Evolutionary conservation across 2,329 filamentous ascomycete species (phyloP), one percentile per base, ranked within the genome.

Genomic region (Pseudogymnoascus sp.): DNA sequence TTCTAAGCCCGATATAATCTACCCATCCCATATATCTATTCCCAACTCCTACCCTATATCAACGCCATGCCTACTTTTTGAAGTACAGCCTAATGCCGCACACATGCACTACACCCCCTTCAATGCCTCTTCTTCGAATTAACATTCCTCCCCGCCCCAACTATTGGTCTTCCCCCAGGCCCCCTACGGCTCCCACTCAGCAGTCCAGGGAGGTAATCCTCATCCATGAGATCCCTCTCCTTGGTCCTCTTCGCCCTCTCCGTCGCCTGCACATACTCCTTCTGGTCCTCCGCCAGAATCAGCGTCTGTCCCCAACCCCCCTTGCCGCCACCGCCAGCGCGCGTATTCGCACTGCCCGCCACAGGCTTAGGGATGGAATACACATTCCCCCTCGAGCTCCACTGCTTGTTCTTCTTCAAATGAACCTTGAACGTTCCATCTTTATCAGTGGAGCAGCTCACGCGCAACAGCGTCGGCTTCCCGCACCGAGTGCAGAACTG

Each of bases 401-500:
- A 96, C 78, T 97, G 92, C 81, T 95, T 96, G 76, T 96, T 96
- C 77, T 87, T 88, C 81, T 96, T 96, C 65, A 99, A 80, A 74
- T 97, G 90, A 65, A 99, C 77, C 65, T 84, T 87, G 79, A 97
- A 96, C 70, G 88, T 85, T 62, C 95, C 95, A 61, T 86, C 83
- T 25, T 86, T 80, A 71, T 93, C 88, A 3, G 92, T 97, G 28
- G 89, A 90, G 81, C 93, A 97, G 23, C 89, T 89, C 0, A 93
- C 90, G 67, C 93, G 86, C 6, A 89, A 92, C 23, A 99, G 82
- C 0, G 93, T 93, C 1, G 91, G 83, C 74, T 96, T 92, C 11
- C 95, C 95, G 75, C 95, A 99, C 61, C 88, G 85, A 1, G 91
- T 88, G 76, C 95, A 99, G 80, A 99, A 99, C 75, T 97, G 93